Conservation (phyloP, 2,329 filamentous ascomycete species). For the Fusarium piperis region DNA sequence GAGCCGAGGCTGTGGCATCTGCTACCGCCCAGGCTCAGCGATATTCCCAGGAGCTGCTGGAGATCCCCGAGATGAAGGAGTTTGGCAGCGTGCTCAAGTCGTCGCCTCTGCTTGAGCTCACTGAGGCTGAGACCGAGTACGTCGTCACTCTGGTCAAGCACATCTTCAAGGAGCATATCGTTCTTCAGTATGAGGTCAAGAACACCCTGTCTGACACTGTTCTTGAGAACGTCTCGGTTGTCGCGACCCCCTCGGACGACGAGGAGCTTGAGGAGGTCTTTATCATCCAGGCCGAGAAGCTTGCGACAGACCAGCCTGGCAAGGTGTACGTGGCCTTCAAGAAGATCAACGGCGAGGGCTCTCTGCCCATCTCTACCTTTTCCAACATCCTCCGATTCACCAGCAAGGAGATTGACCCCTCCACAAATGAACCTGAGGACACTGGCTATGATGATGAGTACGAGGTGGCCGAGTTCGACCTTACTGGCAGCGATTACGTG, state of each 20-base stretch:
- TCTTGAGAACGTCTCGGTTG: constrained; percentile 86
- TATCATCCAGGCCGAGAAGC: constrained; percentile 86
- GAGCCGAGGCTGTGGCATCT: constrained; percentile 79
- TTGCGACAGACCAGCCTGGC: constrained; percentile 86
- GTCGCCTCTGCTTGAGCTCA: constrained; percentile 85
- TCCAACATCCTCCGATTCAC: constrained; percentile 96
- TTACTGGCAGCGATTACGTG: constrained; percentile 92
- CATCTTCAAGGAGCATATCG: constrained; percentile 96
- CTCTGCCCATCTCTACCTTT: constrained; percentile 84
- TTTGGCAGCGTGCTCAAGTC: constrained; percentile 95
- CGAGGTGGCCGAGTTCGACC: constrained; percentile 91
- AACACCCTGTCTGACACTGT: constrained; percentile 94
- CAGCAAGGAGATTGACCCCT: constrained; percentile 96
- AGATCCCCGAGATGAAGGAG: constrained; percentile 89
- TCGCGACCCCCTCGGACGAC: constrained; percentile 81
- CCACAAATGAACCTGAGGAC: constrained; percentile 91
- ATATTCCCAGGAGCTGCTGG: constrained; percentile 86
- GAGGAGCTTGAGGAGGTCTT: constrained; percentile 91
- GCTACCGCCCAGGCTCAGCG: constrained; percentile 85
- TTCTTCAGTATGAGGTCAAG: constrained; percentile 96
- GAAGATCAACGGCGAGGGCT: constrained; percentile 77
- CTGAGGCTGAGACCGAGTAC: constrained; percentile 97
- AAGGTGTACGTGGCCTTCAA: constrained; percentile 96
- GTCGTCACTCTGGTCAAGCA: constrained; percentile 95
- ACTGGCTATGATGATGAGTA: constrained; percentile 97